These are phyloP conservation scores for Rhynchosporium graminicola DNA, from an alignment of 2,329 filamentous ascomycete species.

Conservation along the genomic window DNA sequence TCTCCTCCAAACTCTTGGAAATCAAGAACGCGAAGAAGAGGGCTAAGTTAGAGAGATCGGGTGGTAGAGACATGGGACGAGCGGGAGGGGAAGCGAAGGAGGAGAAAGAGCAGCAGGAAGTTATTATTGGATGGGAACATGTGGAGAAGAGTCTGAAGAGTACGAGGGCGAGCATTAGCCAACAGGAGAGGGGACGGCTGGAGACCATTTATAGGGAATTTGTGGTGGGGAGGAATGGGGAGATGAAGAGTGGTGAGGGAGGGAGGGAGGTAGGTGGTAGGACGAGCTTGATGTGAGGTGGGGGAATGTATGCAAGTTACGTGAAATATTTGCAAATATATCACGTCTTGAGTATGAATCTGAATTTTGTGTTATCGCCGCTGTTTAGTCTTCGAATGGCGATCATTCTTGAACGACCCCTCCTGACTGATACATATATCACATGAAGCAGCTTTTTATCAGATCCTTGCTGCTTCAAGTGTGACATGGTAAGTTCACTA, in stretches of 20 bases:
- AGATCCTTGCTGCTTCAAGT: no score
- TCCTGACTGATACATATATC: no score
- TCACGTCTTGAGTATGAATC: no score
- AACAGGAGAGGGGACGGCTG: slow-evolving; percentile 72
- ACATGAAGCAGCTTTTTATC: no score
- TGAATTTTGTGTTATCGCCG: no score
- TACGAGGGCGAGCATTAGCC: slow-evolving; percentile 81
- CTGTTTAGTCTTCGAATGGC: no score
- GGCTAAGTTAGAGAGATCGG: slow-evolving; percentile 33
- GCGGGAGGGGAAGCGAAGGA: slow-evolving; percentile 36
- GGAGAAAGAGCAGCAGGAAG: slow-evolving; percentile 60
- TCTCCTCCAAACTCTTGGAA: slow-evolving; percentile 78
- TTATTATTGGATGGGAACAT: slow-evolving; percentile 83
- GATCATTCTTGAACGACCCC: no score
- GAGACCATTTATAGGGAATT: slow-evolving; percentile 89
- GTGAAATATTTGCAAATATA: no score
- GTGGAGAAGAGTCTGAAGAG: slow-evolving; percentile 73
- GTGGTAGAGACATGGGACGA: slow-evolving; percentile 29
- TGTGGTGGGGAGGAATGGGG: slow-evolving; percentile 86
- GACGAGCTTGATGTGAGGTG: slow-evolving; percentile 76
- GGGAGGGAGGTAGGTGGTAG: slow-evolving; percentile 89
- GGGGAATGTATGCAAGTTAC: no score
- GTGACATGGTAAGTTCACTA: no score
- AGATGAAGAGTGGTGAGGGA: slow-evolving; percentile 92
- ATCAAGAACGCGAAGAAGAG: slow-evolving; percentile 68